Percentiles rank a stretch among this genome's conserved stretches.
Evolutionary conservation across 768 basidiomycete species (phyloP).

Genomic region (Amyloporia xantha): DNA sequence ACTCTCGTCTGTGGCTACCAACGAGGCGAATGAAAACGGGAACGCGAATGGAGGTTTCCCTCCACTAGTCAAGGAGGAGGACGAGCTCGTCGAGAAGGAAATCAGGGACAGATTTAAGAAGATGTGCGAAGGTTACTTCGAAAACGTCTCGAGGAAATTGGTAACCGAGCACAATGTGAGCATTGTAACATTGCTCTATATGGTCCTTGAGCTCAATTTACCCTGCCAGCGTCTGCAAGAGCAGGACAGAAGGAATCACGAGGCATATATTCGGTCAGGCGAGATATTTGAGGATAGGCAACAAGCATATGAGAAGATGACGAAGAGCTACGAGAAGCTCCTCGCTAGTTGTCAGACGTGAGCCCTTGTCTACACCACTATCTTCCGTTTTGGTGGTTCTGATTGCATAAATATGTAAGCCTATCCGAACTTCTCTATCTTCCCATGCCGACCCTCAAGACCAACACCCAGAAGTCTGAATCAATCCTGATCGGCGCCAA

Average conservation of each 20-base stretch:
- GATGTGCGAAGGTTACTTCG: constrained; percentile 92
- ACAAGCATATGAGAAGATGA: constrained; percentile 99
- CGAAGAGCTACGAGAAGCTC: constrained; percentile 89
- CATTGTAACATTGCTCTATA: constrained; percentile 4
- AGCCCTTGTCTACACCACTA: constrained; percentile 19
- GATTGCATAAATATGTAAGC: constrained; percentile 32
- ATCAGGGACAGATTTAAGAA: constrained; percentile 84
- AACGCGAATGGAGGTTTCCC: constrained; percentile 34
- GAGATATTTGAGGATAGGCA: constrained; percentile 99
- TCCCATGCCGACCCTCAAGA: constrained; percentile 77
- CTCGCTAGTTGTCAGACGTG: constrained; percentile 85
- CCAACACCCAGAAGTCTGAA: constrained; percentile 71
- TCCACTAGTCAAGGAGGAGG: constrained; percentile 40
- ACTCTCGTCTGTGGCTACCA: constrained; percentile 35
- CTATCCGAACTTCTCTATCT: constrained; percentile 88
- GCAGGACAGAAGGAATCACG: constrained; percentile 93
- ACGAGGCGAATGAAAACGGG: constrained; percentile 17
- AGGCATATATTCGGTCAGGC: constrained; percentile 98
- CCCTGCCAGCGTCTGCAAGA: constrained; percentile 79
- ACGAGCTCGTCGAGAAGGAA: constrained; percentile 80
- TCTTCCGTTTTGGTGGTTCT: neutral
- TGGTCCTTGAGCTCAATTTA: neutral
- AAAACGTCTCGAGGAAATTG: constrained; percentile 85
- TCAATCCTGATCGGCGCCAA: constrained; percentile 71
- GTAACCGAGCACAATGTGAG: constrained; percentile 84